Evolutionary conservation across 2,329 filamentous ascomycete species (phyloP).

Genomic region (Xylariaceae sp.): DNA sequence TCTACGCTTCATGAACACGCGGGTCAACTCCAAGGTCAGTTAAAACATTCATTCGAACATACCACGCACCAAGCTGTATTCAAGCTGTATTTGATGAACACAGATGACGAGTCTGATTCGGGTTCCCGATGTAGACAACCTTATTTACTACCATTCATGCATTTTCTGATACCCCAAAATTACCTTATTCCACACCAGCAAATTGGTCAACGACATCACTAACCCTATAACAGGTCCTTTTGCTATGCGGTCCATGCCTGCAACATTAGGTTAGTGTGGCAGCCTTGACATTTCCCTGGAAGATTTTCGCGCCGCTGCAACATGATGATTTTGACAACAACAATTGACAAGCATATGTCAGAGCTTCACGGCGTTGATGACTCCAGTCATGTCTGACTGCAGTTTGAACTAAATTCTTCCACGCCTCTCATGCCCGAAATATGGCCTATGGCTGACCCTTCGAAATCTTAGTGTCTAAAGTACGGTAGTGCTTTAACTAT

Average conservation of each 20-base stretch:
- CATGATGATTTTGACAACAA: slow-evolving; percentile 84
- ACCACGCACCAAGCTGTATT: no score
- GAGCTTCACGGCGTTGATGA: slow-evolving; percentile 65
- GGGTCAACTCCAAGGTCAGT: slow-evolving; percentile 6
- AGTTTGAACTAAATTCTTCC: slow-evolving; percentile 22
- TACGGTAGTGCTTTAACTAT: not conserved
- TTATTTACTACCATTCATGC: slow-evolving; percentile 64
- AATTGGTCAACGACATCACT: slow-evolving; percentile 5
- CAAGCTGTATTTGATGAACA: slow-evolving; percentile 49
- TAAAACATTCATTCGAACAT: slow-evolving; percentile 15
- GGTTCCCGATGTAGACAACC: slow-evolving; percentile 64
- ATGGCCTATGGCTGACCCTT: slow-evolving; percentile 36
- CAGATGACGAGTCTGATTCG: slow-evolving; percentile 70
- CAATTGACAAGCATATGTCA: slow-evolving; percentile 98
- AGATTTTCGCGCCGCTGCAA: slow-evolving; percentile 31
- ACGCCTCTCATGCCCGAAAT: slow-evolving; percentile 2
- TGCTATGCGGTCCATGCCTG: not conserved
- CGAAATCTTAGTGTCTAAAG: slow-evolving; percentile 3
- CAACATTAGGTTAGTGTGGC: slow-evolving; percentile 7
- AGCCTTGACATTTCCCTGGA: slow-evolving; percentile 14
- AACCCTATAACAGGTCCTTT: slow-evolving; percentile 4
- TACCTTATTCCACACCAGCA: slow-evolving; percentile 6
- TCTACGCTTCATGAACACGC: not conserved
- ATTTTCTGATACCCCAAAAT: slow-evolving; percentile 29
- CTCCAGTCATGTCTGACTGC: slow-evolving; percentile 49